Percentiles rank a stretch among this genome's conserved stretches.
These are phyloP conservation scores for Corylus avellana DNA, from an alignment of 306 rosid genomes.

Conservation along the genomic window DNA sequence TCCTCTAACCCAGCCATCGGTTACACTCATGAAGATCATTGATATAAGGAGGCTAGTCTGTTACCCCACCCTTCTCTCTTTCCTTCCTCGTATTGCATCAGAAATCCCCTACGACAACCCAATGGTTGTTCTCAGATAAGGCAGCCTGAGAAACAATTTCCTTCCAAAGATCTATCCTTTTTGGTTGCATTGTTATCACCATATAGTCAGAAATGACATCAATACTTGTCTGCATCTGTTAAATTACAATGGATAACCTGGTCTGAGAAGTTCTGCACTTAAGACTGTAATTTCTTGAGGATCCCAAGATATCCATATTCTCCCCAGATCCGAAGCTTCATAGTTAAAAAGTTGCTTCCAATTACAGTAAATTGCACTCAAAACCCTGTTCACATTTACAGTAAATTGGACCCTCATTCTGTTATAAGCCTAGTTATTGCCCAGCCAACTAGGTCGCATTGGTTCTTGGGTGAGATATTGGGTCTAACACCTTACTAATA, in stretches of 20 bases:
- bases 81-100: neutral
- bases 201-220: neutral
- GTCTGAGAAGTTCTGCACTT: neutral
- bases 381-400: neutral
- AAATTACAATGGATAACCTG: neutral
- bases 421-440: neutral
- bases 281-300: neutral
- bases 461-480: too few relatives aligned
- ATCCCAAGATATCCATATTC: neutral
- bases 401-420: neutral
- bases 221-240: neutral
- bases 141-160: neutral
- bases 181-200: neutral
- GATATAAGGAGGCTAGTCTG: neutral
- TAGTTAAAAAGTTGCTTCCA: neutral
- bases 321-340: neutral
- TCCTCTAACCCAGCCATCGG: neutral
- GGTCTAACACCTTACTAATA: too few relatives aligned
- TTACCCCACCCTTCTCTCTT: neutral
- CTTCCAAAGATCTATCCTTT: neutral
- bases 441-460: neutral
- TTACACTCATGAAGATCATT: neutral
- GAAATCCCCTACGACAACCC: neutral
- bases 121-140: neutral
- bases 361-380: neutral